These are phyloP conservation scores for Casaregolazyma lundiana DNA, from an alignment of 1,139 yeast species.

Conservation along the genomic window DNA sequence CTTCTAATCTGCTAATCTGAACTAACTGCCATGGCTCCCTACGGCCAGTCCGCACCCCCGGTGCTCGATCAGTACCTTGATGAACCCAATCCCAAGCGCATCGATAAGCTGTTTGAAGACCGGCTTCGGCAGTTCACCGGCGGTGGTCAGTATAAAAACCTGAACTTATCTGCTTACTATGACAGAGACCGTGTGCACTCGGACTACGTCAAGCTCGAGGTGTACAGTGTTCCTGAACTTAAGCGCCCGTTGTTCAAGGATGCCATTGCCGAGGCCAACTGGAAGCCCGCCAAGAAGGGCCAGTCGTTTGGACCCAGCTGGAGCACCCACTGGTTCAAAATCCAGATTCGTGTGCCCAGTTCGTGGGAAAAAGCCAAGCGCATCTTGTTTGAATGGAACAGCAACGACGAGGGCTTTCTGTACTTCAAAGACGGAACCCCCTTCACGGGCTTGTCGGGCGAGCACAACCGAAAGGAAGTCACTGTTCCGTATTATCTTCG, in stretches of 20 bases:
- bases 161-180: slow-evolving; percentile 81
- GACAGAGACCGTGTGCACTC: slow-evolving; percentile 48
- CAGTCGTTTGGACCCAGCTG: slow-evolving; percentile 91
- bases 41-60: background rate
- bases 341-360: slow-evolving; percentile 57
- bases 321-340: slow-evolving; percentile 93
- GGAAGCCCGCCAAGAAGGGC: slow-evolving; percentile 63
- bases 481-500: slow-evolving; percentile 55
- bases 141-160: slow-evolving; percentile 65
- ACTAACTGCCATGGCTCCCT: background rate
- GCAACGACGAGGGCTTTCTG: slow-evolving; percentile 78
- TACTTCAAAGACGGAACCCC: slow-evolving; percentile 65
- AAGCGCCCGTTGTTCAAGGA: slow-evolving; percentile 72
- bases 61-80: slow-evolving; percentile 43
- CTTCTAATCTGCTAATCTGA: too few relatives aligned
- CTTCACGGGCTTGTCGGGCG: slow-evolving; percentile 81
- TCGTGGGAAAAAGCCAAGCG: slow-evolving; percentile 40
- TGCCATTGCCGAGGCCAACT: slow-evolving; percentile 50
- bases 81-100: slow-evolving; percentile 78
- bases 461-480: slow-evolving; percentile 69
- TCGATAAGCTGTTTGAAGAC: slow-evolving; percentile 70
- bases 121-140: slow-evolving; percentile 74
- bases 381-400: slow-evolving; percentile 78
- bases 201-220: slow-evolving; percentile 47
- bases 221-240: slow-evolving; percentile 65